Evolutionary conservation across 2,329 filamentous ascomycete genomes (phyloP).

Genomic region (Coniochaeta pulveracea): DNA sequence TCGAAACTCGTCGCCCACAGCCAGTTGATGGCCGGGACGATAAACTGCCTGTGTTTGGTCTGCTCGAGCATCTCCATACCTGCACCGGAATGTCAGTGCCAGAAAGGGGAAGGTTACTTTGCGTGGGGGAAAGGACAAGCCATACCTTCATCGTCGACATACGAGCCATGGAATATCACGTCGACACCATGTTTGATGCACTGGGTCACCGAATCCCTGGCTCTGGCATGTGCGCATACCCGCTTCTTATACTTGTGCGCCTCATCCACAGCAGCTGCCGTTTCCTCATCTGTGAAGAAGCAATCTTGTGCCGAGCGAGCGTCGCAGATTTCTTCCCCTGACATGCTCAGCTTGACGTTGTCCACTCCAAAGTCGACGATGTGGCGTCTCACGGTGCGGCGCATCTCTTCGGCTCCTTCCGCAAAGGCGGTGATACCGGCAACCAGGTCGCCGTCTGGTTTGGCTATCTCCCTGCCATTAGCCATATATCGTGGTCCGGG

Average conservation of each 20-base stretch:
- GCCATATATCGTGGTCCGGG: conserved; percentile 34
- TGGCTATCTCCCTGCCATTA: conserved; percentile 36
- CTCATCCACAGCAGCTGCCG: conserved; percentile 33
- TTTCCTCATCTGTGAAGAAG: conserved; percentile 33
- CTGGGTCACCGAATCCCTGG: conserved; percentile 29
- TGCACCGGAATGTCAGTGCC: conserved; percentile 3
- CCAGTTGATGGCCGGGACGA: conserved; percentile 32
- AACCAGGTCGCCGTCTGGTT: conserved; percentile 29
- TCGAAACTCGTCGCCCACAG: conserved; percentile 20
- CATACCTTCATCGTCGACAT: conserved; percentile 25
- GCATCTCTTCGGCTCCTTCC: conserved; percentile 27
- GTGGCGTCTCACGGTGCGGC: conserved; percentile 23
- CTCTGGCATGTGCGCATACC: conserved; percentile 31
- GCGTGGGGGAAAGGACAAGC: not conserved
- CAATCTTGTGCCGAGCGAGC: conserved; percentile 26
- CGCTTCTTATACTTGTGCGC: conserved; percentile 25
- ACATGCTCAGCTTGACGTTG: conserved; percentile 31
- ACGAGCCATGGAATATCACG: conserved; percentile 34
- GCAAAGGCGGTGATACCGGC: conserved; percentile 20
- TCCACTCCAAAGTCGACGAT: conserved; percentile 24
- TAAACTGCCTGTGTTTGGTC: conserved; percentile 24
- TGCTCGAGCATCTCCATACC: conserved; percentile 26
- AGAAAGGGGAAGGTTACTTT: not conserved
- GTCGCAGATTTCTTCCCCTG: conserved; percentile 17
- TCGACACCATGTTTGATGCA: conserved; percentile 31